Evolutionary conservation across 331 rosid species (phyloP).

Genomic region (Telfairia occidentalis): DNA sequence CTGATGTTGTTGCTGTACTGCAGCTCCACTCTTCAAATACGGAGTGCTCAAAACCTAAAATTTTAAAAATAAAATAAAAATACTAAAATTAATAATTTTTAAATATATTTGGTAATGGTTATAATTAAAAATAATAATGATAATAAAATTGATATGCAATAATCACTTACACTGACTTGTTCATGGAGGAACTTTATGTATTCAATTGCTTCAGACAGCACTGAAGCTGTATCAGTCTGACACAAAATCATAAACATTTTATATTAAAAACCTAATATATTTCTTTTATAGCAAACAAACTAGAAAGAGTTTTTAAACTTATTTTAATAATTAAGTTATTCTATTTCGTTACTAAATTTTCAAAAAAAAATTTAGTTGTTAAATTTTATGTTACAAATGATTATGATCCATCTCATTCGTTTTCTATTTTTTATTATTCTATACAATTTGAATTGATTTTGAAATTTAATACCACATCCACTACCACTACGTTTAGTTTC

Average conservation of each 20-base stretch:
- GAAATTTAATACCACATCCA: no score
- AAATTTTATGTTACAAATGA: no score
- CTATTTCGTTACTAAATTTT: no score
- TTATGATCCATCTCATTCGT: no score
- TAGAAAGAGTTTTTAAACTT: not conserved
- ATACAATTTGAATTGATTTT: no score
- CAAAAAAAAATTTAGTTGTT: no score
- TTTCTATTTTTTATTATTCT: no score
- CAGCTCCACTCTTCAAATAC: slow-evolving; percentile 87
- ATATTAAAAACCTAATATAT: slow-evolving; percentile 15
- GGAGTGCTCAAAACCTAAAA: slow-evolving; percentile 77
- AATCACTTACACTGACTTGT: slow-evolving; percentile 77
- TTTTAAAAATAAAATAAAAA: not conserved
- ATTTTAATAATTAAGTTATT: no score
- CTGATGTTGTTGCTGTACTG: slow-evolving; percentile 64
- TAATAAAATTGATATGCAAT: not conserved
- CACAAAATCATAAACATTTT: slow-evolving; percentile 18
- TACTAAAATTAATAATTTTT: not conserved
- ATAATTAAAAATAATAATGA: not conserved
- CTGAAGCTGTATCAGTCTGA: slow-evolving; percentile 99
- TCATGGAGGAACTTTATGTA: slow-evolving; percentile 96
- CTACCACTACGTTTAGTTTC: no score
- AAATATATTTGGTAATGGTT: not conserved
- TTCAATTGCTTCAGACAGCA: slow-evolving; percentile 97
- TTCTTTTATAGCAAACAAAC: not conserved